phyloP scores from a whole-genome alignment of 208 protist species.

The Leishmania gerbilli region DNA sequence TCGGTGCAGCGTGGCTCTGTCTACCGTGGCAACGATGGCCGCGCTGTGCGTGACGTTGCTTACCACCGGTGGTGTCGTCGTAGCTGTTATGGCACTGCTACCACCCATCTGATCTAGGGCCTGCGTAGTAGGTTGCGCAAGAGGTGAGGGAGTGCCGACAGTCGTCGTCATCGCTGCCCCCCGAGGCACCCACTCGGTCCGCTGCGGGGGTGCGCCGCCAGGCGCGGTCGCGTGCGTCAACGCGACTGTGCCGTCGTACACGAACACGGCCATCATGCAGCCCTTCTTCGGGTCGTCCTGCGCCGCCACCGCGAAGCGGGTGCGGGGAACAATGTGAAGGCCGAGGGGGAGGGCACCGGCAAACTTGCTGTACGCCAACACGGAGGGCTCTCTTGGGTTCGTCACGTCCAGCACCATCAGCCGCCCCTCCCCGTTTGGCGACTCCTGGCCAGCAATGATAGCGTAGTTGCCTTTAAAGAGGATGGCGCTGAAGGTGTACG shows the following conservation, averaged over 20 bases:
- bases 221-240: conserved; percentile 17
- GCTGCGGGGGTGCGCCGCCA: conserved; percentile 32
- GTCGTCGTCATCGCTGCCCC: conserved; percentile 2
- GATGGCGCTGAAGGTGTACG: conserved; percentile 57
- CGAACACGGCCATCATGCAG: conserved; percentile 65
- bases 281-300: conserved; percentile 52
- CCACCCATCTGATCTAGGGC: background rate
- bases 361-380: conserved; percentile 58
- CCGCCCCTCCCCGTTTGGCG: conserved; percentile 36
- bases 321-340: conserved; percentile 57
- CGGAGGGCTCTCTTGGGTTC: conserved; percentile 47
- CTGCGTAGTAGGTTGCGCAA: conserved; percentile 7
- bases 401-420: conserved; percentile 76
- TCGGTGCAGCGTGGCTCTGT: conserved; percentile 27
- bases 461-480: conserved; percentile 71
- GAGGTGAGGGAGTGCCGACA: background rate
- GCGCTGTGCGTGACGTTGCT: conserved; percentile 1
- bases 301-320: conserved; percentile 65
- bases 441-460: conserved; percentile 64
- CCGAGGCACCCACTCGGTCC: conserved; percentile 43
- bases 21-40: conserved; percentile 1
- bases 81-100: background rate
- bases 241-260: conserved; percentile 58
- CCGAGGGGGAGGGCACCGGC: conserved; percentile 47
- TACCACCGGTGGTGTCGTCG: background rate